These are phyloP conservation scores for Pestalotiopsis fici DNA, from an alignment of 2,329 filamentous ascomycete species.

Conservation along the genomic window DNA sequence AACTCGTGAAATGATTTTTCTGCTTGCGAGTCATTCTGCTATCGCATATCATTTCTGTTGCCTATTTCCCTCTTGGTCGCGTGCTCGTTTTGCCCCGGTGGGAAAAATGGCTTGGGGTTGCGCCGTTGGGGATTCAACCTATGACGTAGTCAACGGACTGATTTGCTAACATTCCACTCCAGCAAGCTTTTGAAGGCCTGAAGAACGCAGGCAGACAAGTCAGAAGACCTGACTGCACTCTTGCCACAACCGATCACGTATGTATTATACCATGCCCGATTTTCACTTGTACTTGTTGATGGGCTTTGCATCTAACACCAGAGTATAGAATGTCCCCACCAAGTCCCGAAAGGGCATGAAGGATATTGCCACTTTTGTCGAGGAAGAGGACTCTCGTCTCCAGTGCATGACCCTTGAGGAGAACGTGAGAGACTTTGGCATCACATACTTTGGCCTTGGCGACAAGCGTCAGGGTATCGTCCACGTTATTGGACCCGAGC, in stretches of 20 bases:
- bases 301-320: conserved; percentile 16
- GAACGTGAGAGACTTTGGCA: conserved; percentile 93
- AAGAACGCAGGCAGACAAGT: conserved; percentile 87
- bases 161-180: neutral
- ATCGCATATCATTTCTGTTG: neutral
- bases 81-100: neutral
- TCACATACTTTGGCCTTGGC: conserved; percentile 95
- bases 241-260: conserved; percentile 97
- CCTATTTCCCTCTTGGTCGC: neutral
- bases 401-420: conserved; percentile 97
- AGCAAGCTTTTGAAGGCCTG: conserved; percentile 95
- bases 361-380: conserved; percentile 89
- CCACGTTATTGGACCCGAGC: conserved; percentile 96
- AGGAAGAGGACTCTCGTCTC: conserved; percentile 88
- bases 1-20: neutral
- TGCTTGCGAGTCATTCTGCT: neutral
- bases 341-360: conserved; percentile 89
- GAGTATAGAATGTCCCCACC: conserved; percentile 83
- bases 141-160: neutral
- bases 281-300: neutral
- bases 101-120: neutral
- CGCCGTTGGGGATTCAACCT: neutral
- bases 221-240: conserved; percentile 91
- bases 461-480: conserved; percentile 98
- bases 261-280: conserved; percentile 31